phyloP scores from a whole-genome alignment of 257 asterid genomes.

The Solanum piurae region DNA sequence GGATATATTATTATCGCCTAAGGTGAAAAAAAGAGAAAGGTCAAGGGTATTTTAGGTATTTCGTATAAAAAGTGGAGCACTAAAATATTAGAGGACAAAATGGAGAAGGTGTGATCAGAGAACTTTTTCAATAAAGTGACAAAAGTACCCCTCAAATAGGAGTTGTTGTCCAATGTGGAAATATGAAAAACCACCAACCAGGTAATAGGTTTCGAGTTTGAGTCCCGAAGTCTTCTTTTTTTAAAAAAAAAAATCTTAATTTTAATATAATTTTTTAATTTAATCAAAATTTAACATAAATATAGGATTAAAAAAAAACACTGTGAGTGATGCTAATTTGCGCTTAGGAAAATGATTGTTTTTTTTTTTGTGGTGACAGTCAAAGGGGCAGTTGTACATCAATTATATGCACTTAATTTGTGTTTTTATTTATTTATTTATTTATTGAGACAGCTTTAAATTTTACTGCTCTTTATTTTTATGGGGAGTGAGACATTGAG shows the following conservation, averaged over 20 bases:
- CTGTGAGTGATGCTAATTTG: neutral
- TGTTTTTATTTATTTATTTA: neutral
- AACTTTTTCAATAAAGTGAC: neutral
- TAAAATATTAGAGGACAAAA: neutral
- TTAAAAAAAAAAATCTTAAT: too few relatives aligned
- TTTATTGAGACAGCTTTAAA: neutral
- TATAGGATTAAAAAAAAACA: neutral
- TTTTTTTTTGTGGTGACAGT: neutral
- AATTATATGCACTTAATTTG: neutral
- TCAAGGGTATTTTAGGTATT: neutral
- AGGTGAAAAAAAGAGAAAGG: neutral
- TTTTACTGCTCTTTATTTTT: neutral
- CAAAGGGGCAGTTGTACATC: neutral
- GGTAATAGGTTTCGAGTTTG: too few relatives aligned
- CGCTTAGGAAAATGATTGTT: neutral
- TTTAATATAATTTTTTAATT: too few relatives aligned
- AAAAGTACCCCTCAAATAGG: neutral
- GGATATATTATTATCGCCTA: neutral
- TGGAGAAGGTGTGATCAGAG: neutral
- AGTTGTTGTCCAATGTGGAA: neutral
- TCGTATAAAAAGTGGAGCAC: neutral
- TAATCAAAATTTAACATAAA: too few relatives aligned
- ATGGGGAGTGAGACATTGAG: neutral
- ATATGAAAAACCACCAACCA: neutral
- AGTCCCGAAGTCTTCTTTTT: too few relatives aligned